Conservation (phyloP, 2,329 filamentous ascomycete species). For the Cladosporium sp. region DNA sequence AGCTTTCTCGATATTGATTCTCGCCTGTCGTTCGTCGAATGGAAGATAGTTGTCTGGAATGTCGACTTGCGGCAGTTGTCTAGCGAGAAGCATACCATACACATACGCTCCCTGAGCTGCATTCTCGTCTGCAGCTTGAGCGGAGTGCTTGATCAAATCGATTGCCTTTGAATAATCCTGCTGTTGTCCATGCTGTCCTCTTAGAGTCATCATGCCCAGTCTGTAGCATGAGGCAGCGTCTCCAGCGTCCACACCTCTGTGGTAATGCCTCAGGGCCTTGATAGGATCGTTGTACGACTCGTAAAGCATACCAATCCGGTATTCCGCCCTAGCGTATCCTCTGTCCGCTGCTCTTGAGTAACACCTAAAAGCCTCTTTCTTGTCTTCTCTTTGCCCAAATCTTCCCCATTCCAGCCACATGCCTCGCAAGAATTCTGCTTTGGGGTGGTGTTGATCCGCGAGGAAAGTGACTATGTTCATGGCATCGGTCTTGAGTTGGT, state of each 20-base stretch:
- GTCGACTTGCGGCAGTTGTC: constrained; percentile 84
- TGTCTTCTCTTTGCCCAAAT: constrained; percentile 84
- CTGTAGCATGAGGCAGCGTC: constrained; percentile 87
- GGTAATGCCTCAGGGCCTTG: constrained; percentile 89
- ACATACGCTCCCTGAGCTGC: constrained; percentile 90
- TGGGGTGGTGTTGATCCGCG: constrained; percentile 85
- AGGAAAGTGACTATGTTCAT: constrained; percentile 89
- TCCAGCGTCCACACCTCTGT: constrained; percentile 69
- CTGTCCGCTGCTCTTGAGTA: constrained; percentile 83
- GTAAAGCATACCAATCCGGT: constrained; percentile 97
- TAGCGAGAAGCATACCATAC: constrained; percentile 84
- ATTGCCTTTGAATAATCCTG: constrained; percentile 77
- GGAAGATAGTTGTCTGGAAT: constrained; percentile 70
- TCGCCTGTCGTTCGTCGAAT: constrained; percentile 67
- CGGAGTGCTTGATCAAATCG: constrained; percentile 76
- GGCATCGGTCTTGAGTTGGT: constrained; percentile 81
- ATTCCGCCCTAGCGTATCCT: constrained; percentile 84
- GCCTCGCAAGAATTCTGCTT: constrained; percentile 87
- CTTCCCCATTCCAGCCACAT: constrained; percentile 99
- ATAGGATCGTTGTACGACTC: constrained; percentile 89
- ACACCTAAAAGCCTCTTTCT: constrained; percentile 85
- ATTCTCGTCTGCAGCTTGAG: constrained; percentile 88
- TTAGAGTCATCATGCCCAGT: constrained; percentile 93
- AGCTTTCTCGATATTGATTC: constrained; percentile 90
- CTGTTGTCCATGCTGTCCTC: constrained; percentile 85